phyloP scores from a whole-genome alignment of 768 basidiomycete genomes.

The Boletales sp. region DNA sequence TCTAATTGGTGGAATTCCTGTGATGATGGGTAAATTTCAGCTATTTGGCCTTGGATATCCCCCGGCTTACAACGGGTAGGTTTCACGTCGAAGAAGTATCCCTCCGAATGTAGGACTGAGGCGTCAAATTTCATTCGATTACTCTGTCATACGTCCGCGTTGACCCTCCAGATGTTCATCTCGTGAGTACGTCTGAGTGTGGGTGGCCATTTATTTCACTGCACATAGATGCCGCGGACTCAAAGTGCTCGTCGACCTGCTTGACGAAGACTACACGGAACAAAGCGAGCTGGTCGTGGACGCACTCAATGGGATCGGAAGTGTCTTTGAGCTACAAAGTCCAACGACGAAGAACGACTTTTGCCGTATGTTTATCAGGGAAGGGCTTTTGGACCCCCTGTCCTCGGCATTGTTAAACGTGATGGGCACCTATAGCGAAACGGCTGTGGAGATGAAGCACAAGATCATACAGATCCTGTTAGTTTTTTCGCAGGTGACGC shows the following conservation, averaged over 20 bases:
- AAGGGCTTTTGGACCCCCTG: conserved; percentile 90
- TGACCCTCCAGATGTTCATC: conserved; percentile 98
- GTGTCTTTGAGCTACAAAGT: conserved; percentile 93
- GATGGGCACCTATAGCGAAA: conserved; percentile 66
- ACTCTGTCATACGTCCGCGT: conserved; percentile 86
- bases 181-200: conserved; percentile 57
- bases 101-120: conserved; percentile 89
- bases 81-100: conserved; percentile 92
- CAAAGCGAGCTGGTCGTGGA: conserved; percentile 90
- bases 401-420: conserved; percentile 88
- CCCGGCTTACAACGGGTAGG: conserved; percentile 39
- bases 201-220: neutral
- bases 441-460: conserved; percentile 71
- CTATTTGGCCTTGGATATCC: neutral
- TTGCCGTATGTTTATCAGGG: conserved; percentile 95
- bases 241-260: conserved; percentile 89
- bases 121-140: conserved; percentile 93
- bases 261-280: conserved; percentile 94
- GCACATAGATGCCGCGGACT: conserved; percentile 81
- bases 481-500: conserved; percentile 95
- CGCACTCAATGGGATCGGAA: conserved; percentile 90
- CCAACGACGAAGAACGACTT: conserved; percentile 98
- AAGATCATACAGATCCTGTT: conserved; percentile 87
- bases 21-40: conserved; percentile 70
- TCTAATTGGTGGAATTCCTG: conserved; percentile 90